Evolutionary conservation across 1,284 basidiomycete species (phyloP).

Genomic region (Schizopora paradoxa): DNA sequence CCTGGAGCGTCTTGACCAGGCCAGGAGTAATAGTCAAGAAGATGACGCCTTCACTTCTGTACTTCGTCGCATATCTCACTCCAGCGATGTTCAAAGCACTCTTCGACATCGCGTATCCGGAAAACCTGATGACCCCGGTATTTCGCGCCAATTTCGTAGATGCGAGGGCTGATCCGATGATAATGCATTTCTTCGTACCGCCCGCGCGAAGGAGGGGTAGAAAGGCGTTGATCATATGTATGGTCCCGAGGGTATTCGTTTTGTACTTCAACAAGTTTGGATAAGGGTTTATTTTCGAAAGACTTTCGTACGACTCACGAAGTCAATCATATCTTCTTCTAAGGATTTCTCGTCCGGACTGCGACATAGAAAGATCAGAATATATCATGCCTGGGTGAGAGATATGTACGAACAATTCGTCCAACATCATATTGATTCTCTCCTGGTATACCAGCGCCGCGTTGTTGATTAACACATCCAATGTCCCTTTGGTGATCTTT

Average conservation of each 20-base stretch:
- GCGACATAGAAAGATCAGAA: background rate
- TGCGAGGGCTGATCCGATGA: conserved; percentile 29
- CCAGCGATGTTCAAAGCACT: conserved; percentile 35
- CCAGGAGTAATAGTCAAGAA: conserved; percentile 36
- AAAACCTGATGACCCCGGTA: conserved; percentile 10
- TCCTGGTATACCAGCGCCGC: conserved; percentile 21
- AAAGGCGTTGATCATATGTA: conserved; percentile 34
- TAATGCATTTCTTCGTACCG: conserved; percentile 33
- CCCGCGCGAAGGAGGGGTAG: conserved; percentile 36
- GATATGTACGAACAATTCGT: conserved; percentile 19
- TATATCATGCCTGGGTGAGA: background rate
- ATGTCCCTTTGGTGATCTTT: conserved; percentile 26
- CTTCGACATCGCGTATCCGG: conserved; percentile 33
- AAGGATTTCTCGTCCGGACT: conserved; percentile 16
- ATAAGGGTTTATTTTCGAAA: conserved; percentile 7
- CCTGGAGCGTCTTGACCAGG: conserved; percentile 28
- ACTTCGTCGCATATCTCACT: conserved; percentile 34
- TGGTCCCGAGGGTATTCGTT: conserved; percentile 34
- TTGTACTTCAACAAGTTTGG: conserved; percentile 21
- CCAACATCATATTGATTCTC: background rate
- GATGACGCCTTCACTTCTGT: conserved; percentile 32
- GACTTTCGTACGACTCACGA: conserved; percentile 18
- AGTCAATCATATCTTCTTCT: conserved; percentile 22
- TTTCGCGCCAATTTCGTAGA: conserved; percentile 26
- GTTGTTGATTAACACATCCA: conserved; percentile 35